Evolutionary conservation across 2,329 filamentous ascomycete genomes (phyloP).

Genomic region (Penicillium sp.): DNA sequence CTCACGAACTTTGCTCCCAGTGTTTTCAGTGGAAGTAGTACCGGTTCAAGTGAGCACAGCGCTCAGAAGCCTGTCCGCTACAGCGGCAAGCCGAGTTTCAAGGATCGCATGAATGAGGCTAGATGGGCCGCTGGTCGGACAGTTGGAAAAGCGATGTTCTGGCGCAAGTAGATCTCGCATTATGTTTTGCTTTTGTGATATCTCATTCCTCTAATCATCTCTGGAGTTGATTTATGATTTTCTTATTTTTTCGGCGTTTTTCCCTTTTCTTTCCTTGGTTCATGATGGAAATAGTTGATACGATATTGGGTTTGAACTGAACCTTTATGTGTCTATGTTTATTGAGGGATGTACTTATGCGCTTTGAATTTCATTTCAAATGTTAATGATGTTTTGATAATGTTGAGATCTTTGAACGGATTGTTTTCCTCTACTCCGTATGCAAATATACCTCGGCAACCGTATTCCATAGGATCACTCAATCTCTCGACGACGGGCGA

Average conservation of each 20-base stretch:
- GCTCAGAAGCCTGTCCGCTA: conserved; percentile 27
- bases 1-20: conserved; percentile 29
- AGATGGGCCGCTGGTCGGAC: conserved; percentile 37
- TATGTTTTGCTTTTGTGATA: background rate
- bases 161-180: conserved; percentile 33
- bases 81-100: conserved; percentile 34
- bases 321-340: conserved; percentile 15
- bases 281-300: conserved; percentile 26
- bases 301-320: conserved; percentile 9
- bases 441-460: no score
- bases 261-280: conserved; percentile 4
- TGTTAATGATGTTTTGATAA: background rate
- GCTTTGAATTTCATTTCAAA: background rate
- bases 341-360: conserved; percentile 17
- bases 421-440: no score
- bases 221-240: background rate
- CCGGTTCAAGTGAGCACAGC: conserved; percentile 16
- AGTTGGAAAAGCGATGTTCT: conserved; percentile 40
- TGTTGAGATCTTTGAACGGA: background rate
- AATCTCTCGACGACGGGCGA: no score
- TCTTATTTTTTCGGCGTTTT: conserved; percentile 9
- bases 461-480: no score
- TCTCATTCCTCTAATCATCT: conserved; percentile 1
- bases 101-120: conserved; percentile 37
- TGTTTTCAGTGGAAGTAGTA: conserved; percentile 23